Evolutionary conservation across 345 rosid genomes (phyloP), one percentile per base, ranked within the genome.

Genomic region (Capsella bursapastoris): DNA sequence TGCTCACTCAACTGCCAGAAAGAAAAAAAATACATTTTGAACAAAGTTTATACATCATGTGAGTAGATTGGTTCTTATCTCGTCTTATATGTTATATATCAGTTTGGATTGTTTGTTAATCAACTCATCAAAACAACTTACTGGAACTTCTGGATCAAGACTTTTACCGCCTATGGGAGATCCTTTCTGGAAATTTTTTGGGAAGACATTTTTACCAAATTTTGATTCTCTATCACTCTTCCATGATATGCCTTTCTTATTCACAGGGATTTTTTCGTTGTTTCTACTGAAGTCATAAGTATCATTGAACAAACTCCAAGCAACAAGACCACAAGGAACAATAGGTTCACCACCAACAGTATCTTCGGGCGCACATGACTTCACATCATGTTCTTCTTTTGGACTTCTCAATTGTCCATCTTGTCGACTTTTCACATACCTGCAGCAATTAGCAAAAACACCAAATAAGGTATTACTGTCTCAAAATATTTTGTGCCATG

Each of bases 301-400:
- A 81, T 93, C 97, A 28, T 93, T 93, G 81, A 93, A 93, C 83
- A 93, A 82, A 81, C 98, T 93, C 97, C 98, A 93, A 49, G 97
- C 98, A 56, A 93, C 88, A 29, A 93, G 93, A 79, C 98, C 98
- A 74, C 98, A 93, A 29, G 98, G 98, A 13, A 89, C 90, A 62
- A 90, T 88, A 16, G 77, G 50, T 8, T 4, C 28, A 58, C 78
- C 85, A 43, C 63, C 59, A 32, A 71, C 25, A 29, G 1, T 2
- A 70, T 78, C 78, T 79, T 90, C 96, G 0, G 95, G 96, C 56
- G 83, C 70, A 72, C 96, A 92, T 57, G 22, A 32, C 31, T 68
- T 48, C 28, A 84, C 80, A 0, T 81, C 85, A 48, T n/a, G 7
- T 44, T 44, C 80, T 32, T 78, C 64, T 11, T 59, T 57, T 6